These are phyloP conservation scores for Coemansia sp. DNA, from an alignment of 192 early-diverging fungal species.

Conservation along the genomic window DNA sequence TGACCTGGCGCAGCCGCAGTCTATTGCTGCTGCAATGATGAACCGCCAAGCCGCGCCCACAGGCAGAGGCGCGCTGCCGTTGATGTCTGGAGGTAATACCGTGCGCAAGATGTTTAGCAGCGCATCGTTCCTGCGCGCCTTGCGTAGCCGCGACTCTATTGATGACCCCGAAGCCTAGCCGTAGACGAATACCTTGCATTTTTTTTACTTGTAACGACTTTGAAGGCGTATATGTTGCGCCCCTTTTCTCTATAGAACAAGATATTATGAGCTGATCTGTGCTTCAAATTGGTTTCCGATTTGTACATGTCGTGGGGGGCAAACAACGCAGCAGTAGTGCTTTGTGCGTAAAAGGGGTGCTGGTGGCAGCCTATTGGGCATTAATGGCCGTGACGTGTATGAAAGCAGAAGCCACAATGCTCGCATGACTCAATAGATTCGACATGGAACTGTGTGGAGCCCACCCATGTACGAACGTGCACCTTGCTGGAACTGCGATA, in stretches of 20 bases:
- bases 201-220: not conserved
- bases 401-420: not conserved
- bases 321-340: not conserved
- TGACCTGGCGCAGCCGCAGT: slow-evolving; percentile 19
- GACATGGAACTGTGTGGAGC: not conserved
- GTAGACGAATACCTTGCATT: not conserved
- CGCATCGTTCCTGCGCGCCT: slow-evolving; percentile 44
- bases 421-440: not conserved
- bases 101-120: slow-evolving; percentile 57
- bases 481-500: not conserved
- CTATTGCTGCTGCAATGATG: slow-evolving; percentile 36
- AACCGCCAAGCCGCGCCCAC: slow-evolving; percentile 20
- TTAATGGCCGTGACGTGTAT: slow-evolving; percentile 20
- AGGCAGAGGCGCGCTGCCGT: slow-evolving; percentile 14
- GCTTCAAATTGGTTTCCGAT: not conserved
- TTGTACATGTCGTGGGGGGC: not conserved
- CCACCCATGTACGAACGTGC: not conserved
- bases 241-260: not conserved
- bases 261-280: slow-evolving; percentile 1
- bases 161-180: slow-evolving; percentile 25
- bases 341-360: not conserved
- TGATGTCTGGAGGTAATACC: slow-evolving; percentile 25
- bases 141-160: slow-evolving; percentile 55
- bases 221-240: slow-evolving; percentile 21
- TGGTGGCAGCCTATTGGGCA: slow-evolving; percentile 27